These are phyloP conservation scores for Epichloe hybrida DNA, from an alignment of 2,329 filamentous ascomycete genomes.

Conservation along the genomic window DNA sequence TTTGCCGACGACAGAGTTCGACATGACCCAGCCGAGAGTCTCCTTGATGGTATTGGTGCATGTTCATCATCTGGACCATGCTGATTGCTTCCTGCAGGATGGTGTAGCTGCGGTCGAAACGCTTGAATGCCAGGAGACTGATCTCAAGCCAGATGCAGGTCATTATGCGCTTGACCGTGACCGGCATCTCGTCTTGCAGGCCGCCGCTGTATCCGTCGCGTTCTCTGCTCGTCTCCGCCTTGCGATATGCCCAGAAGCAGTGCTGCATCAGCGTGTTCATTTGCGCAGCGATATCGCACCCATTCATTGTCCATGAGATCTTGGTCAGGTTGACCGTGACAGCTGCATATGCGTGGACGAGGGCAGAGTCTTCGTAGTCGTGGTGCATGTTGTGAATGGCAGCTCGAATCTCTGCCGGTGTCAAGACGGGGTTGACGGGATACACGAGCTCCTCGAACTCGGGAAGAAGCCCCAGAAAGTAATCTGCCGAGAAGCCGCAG, in stretches of 20 bases:
- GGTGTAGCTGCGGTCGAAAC: constrained; percentile 32
- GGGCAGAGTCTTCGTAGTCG: constrained; percentile 20
- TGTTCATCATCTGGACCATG: constrained; percentile 29
- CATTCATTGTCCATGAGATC: constrained; percentile 15
- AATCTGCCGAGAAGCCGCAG: constrained; percentile 15
- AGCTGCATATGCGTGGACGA: constrained; percentile 23
- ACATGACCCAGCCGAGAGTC: constrained; percentile 6
- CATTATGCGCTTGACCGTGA: constrained; percentile 31
- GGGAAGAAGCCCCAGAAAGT: constrained; percentile 20
- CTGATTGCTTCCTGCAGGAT: constrained; percentile 34
- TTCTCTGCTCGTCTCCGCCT: constrained; percentile 17
- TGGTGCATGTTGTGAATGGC: constrained; percentile 21
- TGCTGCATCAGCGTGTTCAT: constrained; percentile 16
- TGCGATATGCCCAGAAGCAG: constrained; percentile 12
- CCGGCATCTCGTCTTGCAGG: constrained; percentile 22
- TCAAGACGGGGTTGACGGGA: constrained; percentile 22
- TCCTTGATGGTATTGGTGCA: constrained; percentile 24
- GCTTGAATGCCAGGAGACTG: constrained; percentile 32
- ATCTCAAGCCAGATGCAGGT: constrained; percentile 38
- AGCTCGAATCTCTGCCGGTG: constrained; percentile 16
- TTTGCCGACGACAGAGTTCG: constrained; percentile 10
- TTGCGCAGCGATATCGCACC: constrained; percentile 14
- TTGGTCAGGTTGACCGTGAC: constrained; percentile 23
- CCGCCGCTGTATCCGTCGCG: constrained; percentile 16
- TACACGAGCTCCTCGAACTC: constrained; percentile 24